A percentile compares a stretch with the other conserved stretches of the same genome.
phyloP scores from a whole-genome alignment of 140 eudicot genomes.

The Stevia rebaudiana region DNA sequence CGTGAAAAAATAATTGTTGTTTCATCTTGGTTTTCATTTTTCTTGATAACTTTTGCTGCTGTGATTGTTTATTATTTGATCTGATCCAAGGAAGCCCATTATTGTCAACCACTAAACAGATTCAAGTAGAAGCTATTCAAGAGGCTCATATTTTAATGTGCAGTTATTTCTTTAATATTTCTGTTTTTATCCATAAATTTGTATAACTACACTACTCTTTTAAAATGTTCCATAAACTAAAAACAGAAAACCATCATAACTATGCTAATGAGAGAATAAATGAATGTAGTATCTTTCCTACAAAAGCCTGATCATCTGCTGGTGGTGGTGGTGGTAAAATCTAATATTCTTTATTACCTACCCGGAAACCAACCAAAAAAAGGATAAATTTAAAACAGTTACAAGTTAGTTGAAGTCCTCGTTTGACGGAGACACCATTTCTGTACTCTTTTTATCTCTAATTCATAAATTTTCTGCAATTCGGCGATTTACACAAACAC shows the following conservation, averaged over 20 bases:
- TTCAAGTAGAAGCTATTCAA: too few relatives aligned
- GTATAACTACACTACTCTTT: background rate
- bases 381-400: background rate
- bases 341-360: constrained; percentile 24
- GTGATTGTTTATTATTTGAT: too few relatives aligned
- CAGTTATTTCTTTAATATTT: too few relatives aligned
- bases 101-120: too few relatives aligned
- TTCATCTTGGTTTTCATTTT: too few relatives aligned
- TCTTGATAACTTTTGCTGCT: too few relatives aligned
- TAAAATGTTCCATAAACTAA: background rate
- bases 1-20: too few relatives aligned
- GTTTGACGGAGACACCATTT: constrained; percentile 19
- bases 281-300: constrained; percentile 1
- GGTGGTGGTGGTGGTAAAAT: constrained; percentile 11
- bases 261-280: constrained; percentile 19
- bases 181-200: background rate
- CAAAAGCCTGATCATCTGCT: constrained; percentile 5
- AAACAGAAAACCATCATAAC: constrained; percentile 13
- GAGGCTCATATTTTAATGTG: too few relatives aligned
- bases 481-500: constrained; percentile 79
- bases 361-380: background rate
- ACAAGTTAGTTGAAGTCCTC: constrained; percentile 26
- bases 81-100: too few relatives aligned
- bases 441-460: constrained; percentile 39
- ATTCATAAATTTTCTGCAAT: constrained; percentile 90